Evolutionary conservation across 1,284 basidiomycete species (phyloP), one percentile per base, ranked within the genome.

Genomic region (Rugosomyces carneus): DNA sequence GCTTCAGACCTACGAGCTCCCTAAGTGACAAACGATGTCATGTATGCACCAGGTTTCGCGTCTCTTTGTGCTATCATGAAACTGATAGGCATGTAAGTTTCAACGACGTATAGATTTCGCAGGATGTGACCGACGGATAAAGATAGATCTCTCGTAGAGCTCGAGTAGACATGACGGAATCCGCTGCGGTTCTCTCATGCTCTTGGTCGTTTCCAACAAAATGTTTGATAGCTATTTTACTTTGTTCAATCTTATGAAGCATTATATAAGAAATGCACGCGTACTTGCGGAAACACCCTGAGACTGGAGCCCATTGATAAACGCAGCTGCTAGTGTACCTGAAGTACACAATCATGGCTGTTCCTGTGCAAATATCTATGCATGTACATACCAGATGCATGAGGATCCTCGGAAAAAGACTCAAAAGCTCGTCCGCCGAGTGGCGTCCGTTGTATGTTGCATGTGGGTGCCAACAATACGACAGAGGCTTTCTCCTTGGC

Each of bases 101-200:
- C 29, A 4, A 19, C 6, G 10, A 23, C 24, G 29, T 21, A 20
- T 19, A 34, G 45, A 34, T 34, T 13, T 15, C 31, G 6, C 5
- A 34, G 4, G 13, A 15, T n/a, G 3, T 3, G 51, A 63, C 74
- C 52, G 67, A 84, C 68, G 84, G 82, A 58, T 81, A 79, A 16
- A 86, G 68, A 60, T 87, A 86, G 39, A 88, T 70, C 60, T 87
- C 84, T 46, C 83, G 72, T 18, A 87, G 64, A 19, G 82, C 79
- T 37, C 83, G 69, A 31, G 78, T 74, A 16, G 76, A 78, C 51
- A 86, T 63, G 31, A 82, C 74, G 11, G 78, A 80, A 32, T 83
- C 75, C 2, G 75, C 77, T 21, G 76, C 76, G 20, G 75, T 81
- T 21, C 79, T 70, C 53, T 82, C 80, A 54, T 81, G 72, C 58